Percentiles rank a stretch among this genome's conserved stretches.
Conservation (phyloP, 768 basidiomycete species). For the Serendipita sp. region DNA sequence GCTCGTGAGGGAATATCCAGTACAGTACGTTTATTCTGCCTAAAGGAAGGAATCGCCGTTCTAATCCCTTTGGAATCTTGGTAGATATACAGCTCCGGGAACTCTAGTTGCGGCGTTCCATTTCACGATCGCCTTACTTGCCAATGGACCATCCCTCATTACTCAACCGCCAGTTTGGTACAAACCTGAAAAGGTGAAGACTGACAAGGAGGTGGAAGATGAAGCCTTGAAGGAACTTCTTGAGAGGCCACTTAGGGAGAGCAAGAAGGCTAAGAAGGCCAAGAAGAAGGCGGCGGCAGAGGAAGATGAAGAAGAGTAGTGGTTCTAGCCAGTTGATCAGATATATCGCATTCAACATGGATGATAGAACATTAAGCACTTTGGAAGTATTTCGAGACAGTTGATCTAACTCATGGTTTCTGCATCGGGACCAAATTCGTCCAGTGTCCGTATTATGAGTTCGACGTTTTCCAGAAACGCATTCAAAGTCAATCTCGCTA, state of each 20-base stretch:
- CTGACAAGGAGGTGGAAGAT: slow-evolving; percentile 78
- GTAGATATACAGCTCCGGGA: slow-evolving; percentile 60
- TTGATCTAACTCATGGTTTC: slow-evolving; percentile 10
- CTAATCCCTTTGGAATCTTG: neutral
- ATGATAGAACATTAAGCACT: neutral
- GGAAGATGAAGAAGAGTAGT: slow-evolving; percentile 14
- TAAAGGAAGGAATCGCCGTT: neutral
- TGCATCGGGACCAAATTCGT: slow-evolving; percentile 61
- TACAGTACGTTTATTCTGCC: slow-evolving; percentile 43
- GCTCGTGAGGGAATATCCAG: slow-evolving; percentile 87
- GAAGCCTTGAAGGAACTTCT: slow-evolving; percentile 69
- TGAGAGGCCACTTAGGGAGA: slow-evolving; percentile 65
- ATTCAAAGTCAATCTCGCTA: slow-evolving; percentile 73
- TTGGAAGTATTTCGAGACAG: neutral
- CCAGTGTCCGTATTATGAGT: slow-evolving; percentile 65
- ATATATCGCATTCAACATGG: neutral
- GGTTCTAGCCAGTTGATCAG: neutral
- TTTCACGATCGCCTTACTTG: slow-evolving; percentile 87
- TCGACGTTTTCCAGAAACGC: slow-evolving; percentile 83
- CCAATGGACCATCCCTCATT: slow-evolving; percentile 75
- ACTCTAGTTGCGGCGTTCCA: slow-evolving; percentile 91
- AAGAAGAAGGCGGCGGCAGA: slow-evolving; percentile 44
- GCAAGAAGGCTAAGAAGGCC: slow-evolving; percentile 87
- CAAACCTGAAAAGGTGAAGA: slow-evolving; percentile 78
- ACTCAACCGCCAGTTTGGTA: slow-evolving; percentile 87